Conservation (phyloP, 805 yeast species). For the Sugiyamaella lignohabitans region DNA sequence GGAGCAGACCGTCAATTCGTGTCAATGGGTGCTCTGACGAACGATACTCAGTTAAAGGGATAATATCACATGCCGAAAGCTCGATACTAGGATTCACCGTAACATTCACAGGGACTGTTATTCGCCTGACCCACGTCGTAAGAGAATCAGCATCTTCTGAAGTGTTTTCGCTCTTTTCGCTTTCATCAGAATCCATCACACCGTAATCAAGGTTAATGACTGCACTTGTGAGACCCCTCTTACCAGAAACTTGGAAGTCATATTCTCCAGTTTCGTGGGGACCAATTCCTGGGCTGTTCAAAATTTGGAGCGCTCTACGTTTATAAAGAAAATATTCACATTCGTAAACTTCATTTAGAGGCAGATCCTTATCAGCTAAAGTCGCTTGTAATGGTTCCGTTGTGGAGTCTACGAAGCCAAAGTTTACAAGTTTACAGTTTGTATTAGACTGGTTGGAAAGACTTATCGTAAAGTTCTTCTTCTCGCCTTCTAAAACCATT, state of each 20-base stretch:
- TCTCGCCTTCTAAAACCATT: slow-evolving; percentile 77
- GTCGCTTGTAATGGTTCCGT: slow-evolving; percentile 56
- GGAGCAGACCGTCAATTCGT: slow-evolving; percentile 3
- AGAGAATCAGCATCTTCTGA: not conserved
- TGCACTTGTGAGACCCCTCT: slow-evolving; percentile 64
- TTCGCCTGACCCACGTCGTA: slow-evolving; percentile 44
- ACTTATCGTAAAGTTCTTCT: slow-evolving; percentile 41
- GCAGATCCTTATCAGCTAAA: slow-evolving; percentile 39
- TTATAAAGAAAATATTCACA: slow-evolving; percentile 60
- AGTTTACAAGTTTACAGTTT: slow-evolving; percentile 49
- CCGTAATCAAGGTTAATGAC: slow-evolving; percentile 62
- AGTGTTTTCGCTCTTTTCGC: slow-evolving; percentile 8
- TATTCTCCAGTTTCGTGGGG: slow-evolving; percentile 39
- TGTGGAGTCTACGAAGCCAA: slow-evolving; percentile 68
- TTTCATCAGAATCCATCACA: slow-evolving; percentile 25
- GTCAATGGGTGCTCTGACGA: slow-evolving; percentile 29
- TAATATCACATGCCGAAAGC: slow-evolving; percentile 65
- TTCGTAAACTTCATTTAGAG: slow-evolving; percentile 64
- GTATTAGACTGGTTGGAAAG: slow-evolving; percentile 56
- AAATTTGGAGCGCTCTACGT: slow-evolving; percentile 45
- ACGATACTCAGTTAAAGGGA: slow-evolving; percentile 33
- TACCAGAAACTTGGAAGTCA: slow-evolving; percentile 58
- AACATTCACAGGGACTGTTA: slow-evolving; percentile 62
- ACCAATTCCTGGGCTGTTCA: slow-evolving; percentile 23
- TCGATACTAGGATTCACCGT: slow-evolving; percentile 71